These are phyloP conservation scores for Colletotrichum sp. DNA, from an alignment of 2,329 filamentous ascomycete genomes.

Conservation along the genomic window DNA sequence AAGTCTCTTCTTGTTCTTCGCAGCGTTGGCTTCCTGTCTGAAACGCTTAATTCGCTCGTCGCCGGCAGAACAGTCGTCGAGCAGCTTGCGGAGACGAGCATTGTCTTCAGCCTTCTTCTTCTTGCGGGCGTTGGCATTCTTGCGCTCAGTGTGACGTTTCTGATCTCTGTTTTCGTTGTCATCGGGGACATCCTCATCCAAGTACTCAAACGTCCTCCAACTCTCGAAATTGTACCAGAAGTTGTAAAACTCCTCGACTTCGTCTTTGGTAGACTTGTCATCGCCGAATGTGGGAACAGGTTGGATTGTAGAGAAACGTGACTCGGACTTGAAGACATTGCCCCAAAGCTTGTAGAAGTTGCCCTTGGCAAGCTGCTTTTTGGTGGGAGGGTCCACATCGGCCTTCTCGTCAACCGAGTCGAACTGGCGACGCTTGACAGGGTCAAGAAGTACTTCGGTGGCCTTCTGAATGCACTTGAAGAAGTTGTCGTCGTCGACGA, in stretches of 20 bases:
- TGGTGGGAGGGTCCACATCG: constrained; percentile 88
- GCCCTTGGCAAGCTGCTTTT: constrained; percentile 81
- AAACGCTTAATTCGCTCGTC: constrained; percentile 99
- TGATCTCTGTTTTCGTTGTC: constrained; percentile 99
- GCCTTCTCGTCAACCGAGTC: constrained; percentile 96
- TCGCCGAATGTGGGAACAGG: constrained; percentile 88
- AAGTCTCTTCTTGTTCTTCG: constrained; percentile 93
- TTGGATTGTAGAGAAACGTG: constrained; percentile 88
- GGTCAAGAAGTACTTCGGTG: constrained; percentile 90
- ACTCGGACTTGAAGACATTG: constrained; percentile 89
- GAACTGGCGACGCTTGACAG: constrained; percentile 90
- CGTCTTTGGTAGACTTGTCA: constrained; percentile 83
- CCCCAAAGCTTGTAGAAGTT: constrained; percentile 96
- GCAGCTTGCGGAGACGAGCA: constrained; percentile 83
- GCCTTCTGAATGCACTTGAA: constrained; percentile 99
- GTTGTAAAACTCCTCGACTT: constrained; percentile 97
- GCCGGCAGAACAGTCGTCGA: constrained; percentile 82
- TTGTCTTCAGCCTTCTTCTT: constrained; percentile 99
- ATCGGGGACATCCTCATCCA: constrained; percentile 97
- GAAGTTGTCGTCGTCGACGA: constrained; percentile 93
- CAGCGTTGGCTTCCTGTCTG: constrained; percentile 86
- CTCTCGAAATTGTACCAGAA: constrained; percentile 99
- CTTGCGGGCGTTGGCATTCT: constrained; percentile 96
- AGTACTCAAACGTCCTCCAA: constrained; percentile 97
- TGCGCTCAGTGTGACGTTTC: constrained; percentile 97